Conservation (phyloP, 1,284 basidiomycete species). For the Neotropicomus parvogracilis region DNA sequence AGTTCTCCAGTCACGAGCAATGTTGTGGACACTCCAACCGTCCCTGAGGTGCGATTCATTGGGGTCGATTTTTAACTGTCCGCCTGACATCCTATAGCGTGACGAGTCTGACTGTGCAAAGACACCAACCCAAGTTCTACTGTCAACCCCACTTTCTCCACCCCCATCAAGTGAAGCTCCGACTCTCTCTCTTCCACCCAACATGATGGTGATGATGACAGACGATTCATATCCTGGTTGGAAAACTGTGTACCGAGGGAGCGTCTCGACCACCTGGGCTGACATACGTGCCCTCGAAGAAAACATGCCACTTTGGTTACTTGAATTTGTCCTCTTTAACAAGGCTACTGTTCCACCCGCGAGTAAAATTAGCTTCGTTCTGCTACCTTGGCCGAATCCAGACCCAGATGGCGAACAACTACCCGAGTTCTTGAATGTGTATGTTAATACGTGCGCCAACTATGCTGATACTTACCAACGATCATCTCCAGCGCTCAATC, state of each 20-base stretch:
- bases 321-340: conserved; percentile 81
- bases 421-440: conserved; percentile 66
- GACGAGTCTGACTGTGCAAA: conserved; percentile 31
- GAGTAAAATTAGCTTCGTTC: conserved; percentile 82
- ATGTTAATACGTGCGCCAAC: conserved; percentile 1
- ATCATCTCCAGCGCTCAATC: conserved; percentile 57
- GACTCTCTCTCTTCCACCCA: conserved; percentile 55
- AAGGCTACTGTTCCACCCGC: conserved; percentile 48
- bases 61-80: not conserved
- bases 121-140: conserved; percentile 61
- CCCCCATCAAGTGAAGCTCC: conserved; percentile 75
- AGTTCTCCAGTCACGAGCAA: conserved; percentile 27
- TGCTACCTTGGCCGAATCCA: conserved; percentile 71
- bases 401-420: conserved; percentile 55
- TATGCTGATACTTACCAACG: conserved; percentile 10
- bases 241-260: conserved; percentile 75
- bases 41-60: conserved; percentile 26
- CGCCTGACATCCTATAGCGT: conserved; percentile 20
- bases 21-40: conserved; percentile 14
- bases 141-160: conserved; percentile 67
- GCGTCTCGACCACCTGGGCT: conserved; percentile 56
- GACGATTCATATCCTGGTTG: conserved; percentile 82
- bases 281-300: conserved; percentile 75
- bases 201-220: conserved; percentile 74
- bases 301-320: conserved; percentile 80